A percentile compares a stretch with the other conserved stretches of the same genome.
These are phyloP conservation scores for Pichia exigua DNA, from an alignment of 805 yeast species.

Conservation along the genomic window DNA sequence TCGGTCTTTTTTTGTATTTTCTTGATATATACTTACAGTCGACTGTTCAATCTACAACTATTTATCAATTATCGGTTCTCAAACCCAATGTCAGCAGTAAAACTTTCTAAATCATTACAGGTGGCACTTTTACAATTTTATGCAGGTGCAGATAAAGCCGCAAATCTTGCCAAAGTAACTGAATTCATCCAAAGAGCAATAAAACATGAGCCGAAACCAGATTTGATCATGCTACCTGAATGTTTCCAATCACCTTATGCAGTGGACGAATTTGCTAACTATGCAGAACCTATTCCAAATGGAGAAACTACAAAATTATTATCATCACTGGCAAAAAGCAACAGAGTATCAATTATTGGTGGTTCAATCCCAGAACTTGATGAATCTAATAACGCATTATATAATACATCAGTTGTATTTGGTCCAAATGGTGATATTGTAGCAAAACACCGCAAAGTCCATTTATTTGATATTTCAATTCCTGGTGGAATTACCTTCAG, in stretches of 20 bases:
- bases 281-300: slow-evolving; percentile 78
- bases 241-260: slow-evolving; percentile 96
- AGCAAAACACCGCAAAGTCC: slow-evolving; percentile 87
- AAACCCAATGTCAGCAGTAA: slow-evolving; percentile 9
- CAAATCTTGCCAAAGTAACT: slow-evolving; percentile 65
- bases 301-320: slow-evolving; percentile 63
- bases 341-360: slow-evolving; percentile 64
- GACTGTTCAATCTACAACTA: no score
- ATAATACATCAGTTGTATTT: slow-evolving; percentile 71
- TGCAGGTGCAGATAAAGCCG: slow-evolving; percentile 74
- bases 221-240: slow-evolving; percentile 84
- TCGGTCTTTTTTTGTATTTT: no score
- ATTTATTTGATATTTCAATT: slow-evolving; percentile 85
- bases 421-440: slow-evolving; percentile 64
- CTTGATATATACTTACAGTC: background rate
- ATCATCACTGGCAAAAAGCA: slow-evolving; percentile 56
- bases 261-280: slow-evolving; percentile 75
- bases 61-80: no score
- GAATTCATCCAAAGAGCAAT: slow-evolving; percentile 59
- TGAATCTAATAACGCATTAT: slow-evolving; percentile 44
- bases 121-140: slow-evolving; percentile 80
- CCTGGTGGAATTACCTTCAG: slow-evolving; percentile 86
- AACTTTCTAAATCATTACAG: slow-evolving; percentile 44
- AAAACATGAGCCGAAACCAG: slow-evolving; percentile 42
- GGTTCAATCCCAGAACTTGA: slow-evolving; percentile 87